A percentile compares a stretch with the other conserved stretches of the same genome.
phyloP scores from a whole-genome alignment of 2,329 filamentous ascomycete species.

The Plectosphaerella cucumerina region DNA sequence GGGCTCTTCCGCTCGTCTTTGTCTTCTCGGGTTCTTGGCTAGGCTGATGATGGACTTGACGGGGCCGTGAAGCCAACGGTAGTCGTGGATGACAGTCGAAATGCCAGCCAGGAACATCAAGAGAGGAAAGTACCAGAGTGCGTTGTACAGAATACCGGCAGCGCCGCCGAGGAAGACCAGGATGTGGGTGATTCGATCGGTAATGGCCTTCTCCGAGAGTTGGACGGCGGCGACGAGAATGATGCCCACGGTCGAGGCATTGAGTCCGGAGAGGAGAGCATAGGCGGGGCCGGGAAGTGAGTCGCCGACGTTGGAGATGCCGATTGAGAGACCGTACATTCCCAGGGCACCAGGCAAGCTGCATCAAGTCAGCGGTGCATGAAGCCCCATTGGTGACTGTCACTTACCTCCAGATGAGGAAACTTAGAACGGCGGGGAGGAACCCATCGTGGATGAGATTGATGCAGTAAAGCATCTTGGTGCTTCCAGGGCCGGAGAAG shows the following conservation, averaged over 20 bases:
- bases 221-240: slow-evolving; percentile 62
- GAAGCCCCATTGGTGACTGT: background rate
- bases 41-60: slow-evolving; percentile 12
- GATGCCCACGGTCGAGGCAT: slow-evolving; percentile 63
- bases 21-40: slow-evolving; percentile 1
- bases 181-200: slow-evolving; percentile 54
- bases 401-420: slow-evolving; percentile 54
- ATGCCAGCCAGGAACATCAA: slow-evolving; percentile 52
- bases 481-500: slow-evolving; percentile 58
- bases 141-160: slow-evolving; percentile 61
- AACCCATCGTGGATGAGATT: slow-evolving; percentile 56
- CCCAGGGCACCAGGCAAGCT: slow-evolving; percentile 61
- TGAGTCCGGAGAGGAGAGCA: slow-evolving; percentile 61
- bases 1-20: background rate
- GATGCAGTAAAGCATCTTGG: slow-evolving; percentile 64
- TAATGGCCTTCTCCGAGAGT: slow-evolving; percentile 60
- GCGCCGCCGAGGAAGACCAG: slow-evolving; percentile 56
- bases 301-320: slow-evolving; percentile 52
- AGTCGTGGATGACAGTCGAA: slow-evolving; percentile 49
- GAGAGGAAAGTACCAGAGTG: slow-evolving; percentile 65
- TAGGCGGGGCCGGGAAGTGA: slow-evolving; percentile 56
- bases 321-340: slow-evolving; percentile 60
- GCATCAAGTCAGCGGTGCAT: background rate
- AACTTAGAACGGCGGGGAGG: slow-evolving; percentile 49
- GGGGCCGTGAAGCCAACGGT: slow-evolving; percentile 37